Evolutionary conservation across 108 stramenopile species (phyloP), one percentile per base, ranked within the genome.

Genomic region (Thalassiosira profunda): DNA sequence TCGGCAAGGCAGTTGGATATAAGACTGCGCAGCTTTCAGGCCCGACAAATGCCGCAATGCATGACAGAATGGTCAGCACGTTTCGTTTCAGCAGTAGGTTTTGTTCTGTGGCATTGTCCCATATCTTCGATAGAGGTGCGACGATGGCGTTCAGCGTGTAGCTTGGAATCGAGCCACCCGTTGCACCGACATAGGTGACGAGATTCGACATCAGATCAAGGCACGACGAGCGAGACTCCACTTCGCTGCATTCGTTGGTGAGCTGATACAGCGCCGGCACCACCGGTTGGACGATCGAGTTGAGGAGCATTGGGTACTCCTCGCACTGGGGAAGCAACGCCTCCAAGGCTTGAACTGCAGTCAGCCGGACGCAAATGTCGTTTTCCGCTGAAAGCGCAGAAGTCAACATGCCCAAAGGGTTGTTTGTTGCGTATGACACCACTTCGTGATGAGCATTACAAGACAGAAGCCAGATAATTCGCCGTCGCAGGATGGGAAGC

Each of bases 1-100:
- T 59, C 4, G 75, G 75, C 54, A 81, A 41, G 18, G 75, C 75
- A 14, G 77, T 48, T 0, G 74, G 80, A 47, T 77, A 56, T 29
- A 81, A 48, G 25, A 65, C 28, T 8, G 58, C n/a, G 17, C 57
- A 30, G 26, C 68, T 56, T 26, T 72, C 42, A 7, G 72, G 35
- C 4, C 77, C 71, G 17, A 79, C 65, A 21, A 58, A 52, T 35
- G 58, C 52, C 21, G 75, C 80, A 36, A 70, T 44, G 31, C 64
- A 58, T 9, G 74, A 64, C n/a, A 72, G 17, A 28, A 81, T 77
- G 5, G 47, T 55, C 20, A 81, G 29, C 3, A 75, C 75, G 37
- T 81, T 72, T 14, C 70, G 51, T 43, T 57, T 75, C 34, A 81
- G 49, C 18, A 77, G 25, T 17, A 70, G 41, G 58, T 72, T 79